These are phyloP conservation scores for Nicotiana knightiana DNA, from an alignment of 257 asterid species.

Conservation along the genomic window DNA sequence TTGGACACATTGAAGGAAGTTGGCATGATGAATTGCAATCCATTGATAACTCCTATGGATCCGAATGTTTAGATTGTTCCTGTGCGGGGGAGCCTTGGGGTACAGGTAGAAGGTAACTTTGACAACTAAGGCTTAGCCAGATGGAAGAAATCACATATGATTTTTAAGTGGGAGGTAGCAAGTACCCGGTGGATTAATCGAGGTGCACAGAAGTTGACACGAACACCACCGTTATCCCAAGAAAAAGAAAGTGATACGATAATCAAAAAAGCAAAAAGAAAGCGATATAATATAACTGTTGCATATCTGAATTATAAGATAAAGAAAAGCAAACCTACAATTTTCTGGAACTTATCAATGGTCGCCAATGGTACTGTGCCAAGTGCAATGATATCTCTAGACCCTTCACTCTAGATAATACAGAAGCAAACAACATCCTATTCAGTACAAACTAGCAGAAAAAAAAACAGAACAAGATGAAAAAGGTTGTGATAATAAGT, in stretches of 20 bases:
- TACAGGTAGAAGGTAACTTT: too few relatives aligned
- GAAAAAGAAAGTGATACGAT: neutral
- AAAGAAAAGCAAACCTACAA: slow-evolving; percentile 46
- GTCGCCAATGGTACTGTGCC: slow-evolving; percentile 92
- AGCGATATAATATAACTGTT: neutral
- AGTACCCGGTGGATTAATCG: neutral
- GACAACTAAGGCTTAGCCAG: too few relatives aligned
- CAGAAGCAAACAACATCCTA: slow-evolving; percentile 18
- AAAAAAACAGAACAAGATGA: neutral
- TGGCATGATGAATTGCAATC: too few relatives aligned
- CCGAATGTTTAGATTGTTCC: too few relatives aligned
- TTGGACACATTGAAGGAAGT: too few relatives aligned
- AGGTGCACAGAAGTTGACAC: neutral
- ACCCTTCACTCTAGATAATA: slow-evolving; percentile 69
- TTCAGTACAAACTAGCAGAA: neutral
- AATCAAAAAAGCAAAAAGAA: neutral
- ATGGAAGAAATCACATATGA: too few relatives aligned
- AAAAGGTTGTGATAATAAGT: neutral
- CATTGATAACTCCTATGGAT: too few relatives aligned
- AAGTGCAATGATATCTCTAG: slow-evolving; percentile 69
- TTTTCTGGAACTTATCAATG: slow-evolving; percentile 82
- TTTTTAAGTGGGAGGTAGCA: neutral
- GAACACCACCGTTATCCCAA: neutral
- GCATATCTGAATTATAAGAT: slow-evolving; percentile 3
- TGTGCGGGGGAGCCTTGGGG: too few relatives aligned